phyloP scores from a whole-genome alignment of 2,329 filamentous ascomycete species.

The Alternaria sp. region DNA sequence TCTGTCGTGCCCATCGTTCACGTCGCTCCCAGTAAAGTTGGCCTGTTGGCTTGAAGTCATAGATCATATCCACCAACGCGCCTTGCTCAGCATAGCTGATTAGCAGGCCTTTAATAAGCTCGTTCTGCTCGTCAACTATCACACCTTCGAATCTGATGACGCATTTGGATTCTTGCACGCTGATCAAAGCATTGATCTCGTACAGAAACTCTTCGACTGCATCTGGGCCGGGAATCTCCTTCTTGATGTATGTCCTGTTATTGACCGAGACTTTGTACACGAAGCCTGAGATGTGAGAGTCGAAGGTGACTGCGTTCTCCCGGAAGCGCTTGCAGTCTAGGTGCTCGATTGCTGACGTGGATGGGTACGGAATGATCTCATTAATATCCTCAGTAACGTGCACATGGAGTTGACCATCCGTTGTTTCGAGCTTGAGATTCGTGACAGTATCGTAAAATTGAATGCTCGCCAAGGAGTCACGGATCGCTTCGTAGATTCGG shows the following conservation, averaged over 20 bases:
- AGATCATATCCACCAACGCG: constrained; percentile 88
- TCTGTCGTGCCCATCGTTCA: constrained; percentile 89
- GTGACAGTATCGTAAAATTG: constrained; percentile 97
- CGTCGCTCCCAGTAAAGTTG: constrained; percentile 73
- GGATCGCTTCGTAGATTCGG: constrained; percentile 92
- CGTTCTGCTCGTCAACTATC: constrained; percentile 78
- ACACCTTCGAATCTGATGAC: constrained; percentile 90
- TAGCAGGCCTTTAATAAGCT: constrained; percentile 83
- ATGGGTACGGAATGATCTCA: constrained; percentile 90
- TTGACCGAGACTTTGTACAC: constrained; percentile 88
- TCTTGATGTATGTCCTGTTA: constrained; percentile 84
- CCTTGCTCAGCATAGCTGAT: constrained; percentile 89
- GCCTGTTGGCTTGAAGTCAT: constrained; percentile 69
- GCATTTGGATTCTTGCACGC: constrained; percentile 73
- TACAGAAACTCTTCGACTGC: constrained; percentile 97
- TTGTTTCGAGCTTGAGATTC: constrained; percentile 91
- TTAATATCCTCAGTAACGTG: constrained; percentile 98
- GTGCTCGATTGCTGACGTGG: constrained; percentile 75
- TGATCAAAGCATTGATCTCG: constrained; percentile 92
- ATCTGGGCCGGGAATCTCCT: constrained; percentile 95
- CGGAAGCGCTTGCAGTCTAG: constrained; percentile 66
- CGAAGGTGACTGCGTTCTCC: constrained; percentile 82
- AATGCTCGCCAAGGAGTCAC: constrained; percentile 89
- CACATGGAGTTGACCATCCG: constrained; percentile 86
- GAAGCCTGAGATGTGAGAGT: constrained; percentile 94